Base-by-base conservation (phyloP, 495 filamentous ascomycete genomes). In the Podospora pseudocomata region DNA sequence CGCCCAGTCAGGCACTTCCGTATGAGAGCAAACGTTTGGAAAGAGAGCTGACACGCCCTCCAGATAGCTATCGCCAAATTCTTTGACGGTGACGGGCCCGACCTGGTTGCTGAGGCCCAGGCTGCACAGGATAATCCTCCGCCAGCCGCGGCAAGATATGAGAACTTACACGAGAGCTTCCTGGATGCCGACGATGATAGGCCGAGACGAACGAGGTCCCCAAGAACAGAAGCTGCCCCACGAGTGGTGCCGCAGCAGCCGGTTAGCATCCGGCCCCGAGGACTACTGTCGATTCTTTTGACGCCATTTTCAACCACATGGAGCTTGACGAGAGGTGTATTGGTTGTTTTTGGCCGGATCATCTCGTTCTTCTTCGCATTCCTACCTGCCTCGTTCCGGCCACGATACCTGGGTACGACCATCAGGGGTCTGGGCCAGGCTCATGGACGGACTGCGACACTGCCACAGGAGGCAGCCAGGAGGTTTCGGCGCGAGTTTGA, bases 21-120 rank as follows among this genome's bases (percentile, higher is more conserved):
- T 27, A 19, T 26, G 23, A 7, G n/a, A n/a, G 13, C 13, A 7
- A 4, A 5, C 5, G 5, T 27, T 9, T 34, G 28, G 56, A 6
- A 11, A 5, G 6, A 23, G 19, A 19, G 30, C 62, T 68, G 27
- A 69, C 23, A 44, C 5, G 58, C 55, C 66, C 27, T 20, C 13
- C 76, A 99, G 90, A 96, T 98, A 69, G 95, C 95, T 39, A 91
- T 99, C 63, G 86, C 95, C 62, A 94, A 94, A 74, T 98, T 98
- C 86, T 99, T 97, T 75, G 95, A 98, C 76, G 95, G 96, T 63
- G 96, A 98, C 79, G 87, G 89, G 4, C 86, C 91, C 49, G 92
- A 97, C 74, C 89, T 87, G 5, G 81, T 94, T 5, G 92, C 92
- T 70, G 91, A 92, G 80, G 89, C 91, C 67, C 82, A 89, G 63